Evolutionary conservation across 805 yeast species (phyloP).

Genomic region (Candida nemodendra): DNA sequence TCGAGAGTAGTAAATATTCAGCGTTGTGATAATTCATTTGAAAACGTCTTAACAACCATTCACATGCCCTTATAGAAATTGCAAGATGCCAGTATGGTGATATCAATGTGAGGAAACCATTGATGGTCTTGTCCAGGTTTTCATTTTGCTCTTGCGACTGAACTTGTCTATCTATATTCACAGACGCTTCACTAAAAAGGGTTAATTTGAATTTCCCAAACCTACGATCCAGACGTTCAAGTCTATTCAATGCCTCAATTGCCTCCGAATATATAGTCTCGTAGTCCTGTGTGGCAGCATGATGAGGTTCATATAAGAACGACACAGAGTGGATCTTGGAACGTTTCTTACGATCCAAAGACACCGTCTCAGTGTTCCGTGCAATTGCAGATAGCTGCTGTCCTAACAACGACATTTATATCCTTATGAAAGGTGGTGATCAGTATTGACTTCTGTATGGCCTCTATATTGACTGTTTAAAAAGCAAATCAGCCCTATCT

Average conservation of each 20-base stretch:
- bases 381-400: slow-evolving; percentile 77
- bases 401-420: slow-evolving; percentile 58
- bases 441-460: too few relatives aligned
- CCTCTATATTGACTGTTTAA: too few relatives aligned
- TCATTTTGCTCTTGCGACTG: slow-evolving; percentile 75
- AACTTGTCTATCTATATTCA: slow-evolving; percentile 76
- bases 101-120: slow-evolving; percentile 67
- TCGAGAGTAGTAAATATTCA: slow-evolving; percentile 66
- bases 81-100: slow-evolving; percentile 75
- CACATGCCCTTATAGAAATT: slow-evolving; percentile 79
- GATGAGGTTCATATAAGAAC: slow-evolving; percentile 77
- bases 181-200: slow-evolving; percentile 79
- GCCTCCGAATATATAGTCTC: slow-evolving; percentile 75
- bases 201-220: slow-evolving; percentile 69
- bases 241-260: slow-evolving; percentile 70
- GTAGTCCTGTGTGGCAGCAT: slow-evolving; percentile 93
- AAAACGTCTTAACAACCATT: slow-evolving; percentile 93
- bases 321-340: slow-evolving; percentile 88
- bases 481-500: too few relatives aligned
- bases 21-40: slow-evolving; percentile 79
- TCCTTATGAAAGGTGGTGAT: too few relatives aligned
- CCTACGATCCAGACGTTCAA: slow-evolving; percentile 69
- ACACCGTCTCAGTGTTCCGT: slow-evolving; percentile 63
- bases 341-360: slow-evolving; percentile 81
- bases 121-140: slow-evolving; percentile 72